phyloP scores from a whole-genome alignment of 1,284 basidiomycete species.

The Ustilago nuda region DNA sequence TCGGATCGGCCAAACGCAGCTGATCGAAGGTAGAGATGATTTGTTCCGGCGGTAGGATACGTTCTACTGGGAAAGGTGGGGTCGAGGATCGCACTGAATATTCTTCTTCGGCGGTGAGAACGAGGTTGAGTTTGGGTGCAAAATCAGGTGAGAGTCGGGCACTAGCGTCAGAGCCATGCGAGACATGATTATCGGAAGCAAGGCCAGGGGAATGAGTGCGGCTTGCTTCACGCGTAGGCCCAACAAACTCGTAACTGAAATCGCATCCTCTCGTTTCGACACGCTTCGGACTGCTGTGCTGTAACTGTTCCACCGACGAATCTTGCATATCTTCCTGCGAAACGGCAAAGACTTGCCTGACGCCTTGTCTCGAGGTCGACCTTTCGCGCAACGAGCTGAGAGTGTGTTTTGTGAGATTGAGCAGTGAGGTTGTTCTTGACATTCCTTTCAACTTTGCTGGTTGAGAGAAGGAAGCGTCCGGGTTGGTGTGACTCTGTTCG shows the following conservation, averaged over 20 bases:
- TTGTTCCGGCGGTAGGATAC: conserved; percentile 55
- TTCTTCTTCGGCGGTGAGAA: not conserved
- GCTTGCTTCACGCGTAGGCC: not conserved
- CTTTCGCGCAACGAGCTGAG: conserved; percentile 19
- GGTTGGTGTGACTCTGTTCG: not conserved
- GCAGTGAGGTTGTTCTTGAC: conserved; percentile 22
- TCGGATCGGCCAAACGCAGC: conserved; percentile 34
- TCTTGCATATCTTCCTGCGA: conserved; percentile 7
- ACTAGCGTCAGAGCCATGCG: not conserved
- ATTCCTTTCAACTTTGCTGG: conserved; percentile 14
- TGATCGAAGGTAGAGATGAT: conserved; percentile 53
- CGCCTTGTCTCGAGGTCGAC: conserved; percentile 3
- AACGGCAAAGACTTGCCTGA: conserved; percentile 3
- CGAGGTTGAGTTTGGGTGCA: not conserved
- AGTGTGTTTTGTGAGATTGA: conserved; percentile 24
- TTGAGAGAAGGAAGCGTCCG: not conserved
- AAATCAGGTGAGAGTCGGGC: not conserved
- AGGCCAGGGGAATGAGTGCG: not conserved
- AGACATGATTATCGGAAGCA: not conserved
- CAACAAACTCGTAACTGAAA: conserved; percentile 38
- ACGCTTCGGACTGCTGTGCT: not conserved
- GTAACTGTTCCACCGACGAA: not conserved
- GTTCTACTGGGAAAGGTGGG: conserved; percentile 26
- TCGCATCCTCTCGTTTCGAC: conserved; percentile 15
- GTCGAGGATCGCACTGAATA: not conserved